Evolutionary conservation across 1,284 basidiomycete species (phyloP).

Genomic region (Puccinia triticina): DNA sequence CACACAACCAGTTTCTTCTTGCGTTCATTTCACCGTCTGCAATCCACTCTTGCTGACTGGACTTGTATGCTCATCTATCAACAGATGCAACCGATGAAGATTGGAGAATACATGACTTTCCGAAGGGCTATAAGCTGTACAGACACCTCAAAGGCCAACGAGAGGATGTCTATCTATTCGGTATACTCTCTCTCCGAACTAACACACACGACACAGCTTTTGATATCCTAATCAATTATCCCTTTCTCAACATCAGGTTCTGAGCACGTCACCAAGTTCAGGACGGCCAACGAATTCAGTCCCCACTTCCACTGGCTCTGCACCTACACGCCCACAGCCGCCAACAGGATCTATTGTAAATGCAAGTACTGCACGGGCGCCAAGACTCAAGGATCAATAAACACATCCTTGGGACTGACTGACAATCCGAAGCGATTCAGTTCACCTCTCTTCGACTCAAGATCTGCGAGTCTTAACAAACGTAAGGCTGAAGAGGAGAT

Average conservation of each 20-base stretch:
- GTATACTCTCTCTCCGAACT: background rate
- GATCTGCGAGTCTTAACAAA: constrained; percentile 47
- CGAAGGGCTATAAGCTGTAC: constrained; percentile 44
- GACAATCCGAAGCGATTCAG: constrained; percentile 53
- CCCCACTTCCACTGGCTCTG: constrained; percentile 79
- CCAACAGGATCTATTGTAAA: constrained; percentile 66
- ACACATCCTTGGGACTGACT: constrained; percentile 66
- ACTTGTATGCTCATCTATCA: background rate
- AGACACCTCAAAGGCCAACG: constrained; percentile 45
- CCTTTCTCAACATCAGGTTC: constrained; percentile 62
- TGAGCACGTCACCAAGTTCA: constrained; percentile 65
- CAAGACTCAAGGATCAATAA: constrained; percentile 70
- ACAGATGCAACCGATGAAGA: constrained; percentile 44
- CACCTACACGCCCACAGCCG: constrained; percentile 63
- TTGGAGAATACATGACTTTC: constrained; percentile 42
- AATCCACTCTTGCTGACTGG: background rate
- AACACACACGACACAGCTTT: background rate
- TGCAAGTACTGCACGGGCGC: constrained; percentile 76
- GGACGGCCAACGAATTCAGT: constrained; percentile 76
- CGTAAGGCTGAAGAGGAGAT: constrained; percentile 48
- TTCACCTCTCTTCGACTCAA: constrained; percentile 32
- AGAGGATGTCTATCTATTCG: constrained; percentile 43
- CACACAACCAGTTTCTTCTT: background rate
- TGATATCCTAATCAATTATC: background rate
- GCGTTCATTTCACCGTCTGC: background rate